Evolutionary conservation across 495 filamentous ascomycete genomes (phyloP).

Genomic region (Aspergillus taichungensis): DNA sequence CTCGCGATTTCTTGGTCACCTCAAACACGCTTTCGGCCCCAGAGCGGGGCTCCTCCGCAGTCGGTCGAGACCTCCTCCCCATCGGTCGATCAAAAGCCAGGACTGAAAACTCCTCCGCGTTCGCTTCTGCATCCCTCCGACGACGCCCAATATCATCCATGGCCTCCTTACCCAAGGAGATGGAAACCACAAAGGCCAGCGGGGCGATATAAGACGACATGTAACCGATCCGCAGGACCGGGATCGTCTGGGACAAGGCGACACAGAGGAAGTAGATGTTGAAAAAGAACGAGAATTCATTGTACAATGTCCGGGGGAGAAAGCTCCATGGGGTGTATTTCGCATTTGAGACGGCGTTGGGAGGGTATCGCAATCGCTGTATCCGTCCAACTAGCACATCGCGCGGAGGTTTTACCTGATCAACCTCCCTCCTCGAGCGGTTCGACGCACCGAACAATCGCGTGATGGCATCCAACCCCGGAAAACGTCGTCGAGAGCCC

Average conservation of each 20-base stretch:
- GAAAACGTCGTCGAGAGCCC: slow-evolving; percentile 20
- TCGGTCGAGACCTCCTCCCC: slow-evolving; percentile 10
- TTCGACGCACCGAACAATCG: slow-evolving; percentile 14
- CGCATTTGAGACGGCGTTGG: slow-evolving; percentile 87
- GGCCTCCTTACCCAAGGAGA: slow-evolving; percentile 94
- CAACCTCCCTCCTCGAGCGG: slow-evolving; percentile 14
- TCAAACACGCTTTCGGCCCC: slow-evolving; percentile 32
- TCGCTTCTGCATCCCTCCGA: slow-evolving; percentile 83
- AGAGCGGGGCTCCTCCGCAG: slow-evolving; percentile 2
- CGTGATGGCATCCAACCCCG: slow-evolving; percentile 18
- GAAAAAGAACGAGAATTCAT: slow-evolving; percentile 99
- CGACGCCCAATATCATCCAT: slow-evolving; percentile 85
- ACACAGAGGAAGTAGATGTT: slow-evolving; percentile 98
- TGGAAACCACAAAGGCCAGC: slow-evolving; percentile 78
- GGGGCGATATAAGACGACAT: slow-evolving; percentile 92
- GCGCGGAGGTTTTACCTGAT: slow-evolving; percentile 26
- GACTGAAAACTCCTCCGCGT: slow-evolving; percentile 82
- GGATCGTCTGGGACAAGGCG: slow-evolving; percentile 86
- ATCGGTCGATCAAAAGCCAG: slow-evolving; percentile 49
- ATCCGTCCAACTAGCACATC: slow-evolving; percentile 36
- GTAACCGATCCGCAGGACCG: slow-evolving; percentile 83
- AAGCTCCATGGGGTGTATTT: slow-evolving; percentile 98
- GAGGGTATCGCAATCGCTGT: slow-evolving; percentile 38
- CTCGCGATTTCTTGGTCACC: slow-evolving; percentile 69
- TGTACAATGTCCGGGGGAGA: slow-evolving; percentile 86